Evolutionary conservation across 2,329 filamentous ascomycete genomes (phyloP).

Genomic region (Trichoderma oligosporum): DNA sequence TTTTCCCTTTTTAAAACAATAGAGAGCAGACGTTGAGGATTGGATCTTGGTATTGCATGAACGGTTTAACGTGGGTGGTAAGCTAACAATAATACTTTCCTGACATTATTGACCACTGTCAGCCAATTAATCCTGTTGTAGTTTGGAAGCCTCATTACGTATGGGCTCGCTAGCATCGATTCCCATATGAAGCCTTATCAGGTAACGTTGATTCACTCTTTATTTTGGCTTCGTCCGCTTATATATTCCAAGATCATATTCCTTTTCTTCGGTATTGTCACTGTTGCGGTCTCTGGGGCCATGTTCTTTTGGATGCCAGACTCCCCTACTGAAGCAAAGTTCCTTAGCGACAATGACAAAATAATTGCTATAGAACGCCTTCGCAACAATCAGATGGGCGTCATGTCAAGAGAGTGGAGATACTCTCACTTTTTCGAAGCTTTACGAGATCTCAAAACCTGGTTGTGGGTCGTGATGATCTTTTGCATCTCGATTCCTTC

Average conservation of each 20-base stretch:
- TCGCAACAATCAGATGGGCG: constrained; percentile 52
- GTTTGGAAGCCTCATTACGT: constrained; percentile 54
- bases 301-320: constrained; percentile 49
- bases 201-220: constrained; percentile 27
- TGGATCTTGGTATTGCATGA: constrained; percentile 59
- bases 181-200: constrained; percentile 47
- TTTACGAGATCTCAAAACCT: constrained; percentile 55
- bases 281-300: constrained; percentile 43
- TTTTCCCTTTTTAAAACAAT: too few relatives aligned
- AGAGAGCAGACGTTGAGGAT: constrained; percentile 55
- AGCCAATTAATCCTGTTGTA: constrained; percentile 23
- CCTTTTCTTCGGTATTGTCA: constrained; percentile 50
- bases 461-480: constrained; percentile 54
- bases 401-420: constrained; percentile 50
- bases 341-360: constrained; percentile 49
- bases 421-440: constrained; percentile 52
- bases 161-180: constrained; percentile 55
- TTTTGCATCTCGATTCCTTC: constrained; percentile 55
- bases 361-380: constrained; percentile 52
- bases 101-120: neutral
- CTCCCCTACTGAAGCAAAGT: constrained; percentile 48
- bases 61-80: constrained; percentile 54
- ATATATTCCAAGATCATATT: constrained; percentile 44
- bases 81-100: constrained; percentile 11
- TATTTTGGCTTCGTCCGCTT: neutral